Base-by-base conservation (phyloP, 768 basidiomycete species). In the Cystobasidium onofrii region DNA sequence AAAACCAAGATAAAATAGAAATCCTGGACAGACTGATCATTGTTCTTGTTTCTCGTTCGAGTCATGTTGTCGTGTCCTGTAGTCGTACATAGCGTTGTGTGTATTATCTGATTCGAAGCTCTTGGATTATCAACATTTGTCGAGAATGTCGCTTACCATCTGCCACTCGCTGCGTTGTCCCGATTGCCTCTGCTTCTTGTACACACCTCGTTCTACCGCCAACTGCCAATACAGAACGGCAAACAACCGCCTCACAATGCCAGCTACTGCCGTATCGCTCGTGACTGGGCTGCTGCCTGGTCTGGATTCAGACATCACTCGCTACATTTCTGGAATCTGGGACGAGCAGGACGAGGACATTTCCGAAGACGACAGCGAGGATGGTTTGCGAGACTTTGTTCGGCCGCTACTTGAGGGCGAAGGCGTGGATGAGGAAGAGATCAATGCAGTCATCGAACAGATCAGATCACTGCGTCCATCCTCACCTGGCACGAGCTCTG, bases 1-100 rank as follows among this genome's bases (percentile, higher is more conserved):
- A 71, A 71, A 54, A 36, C 69, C 23, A 71, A 71, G 34, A 60
- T 54, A 15, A 71, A 71, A 34, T 71, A 71, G 44, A 67, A n/a
- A 15, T 25, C 12, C 10, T 67, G 13, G 7, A 13, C 41, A 9
- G 15, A 36, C 10, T 33, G 10, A 41, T 44, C 15, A 41, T 67
- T 34, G 29, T 18, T 29, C 39, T 10, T n/a, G 15, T 27, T 46
- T 63, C 20, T 36, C 27, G 29, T 63, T 63, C 46, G 44, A 33
- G 50, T 67, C 41, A 43, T 65, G 18, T 65, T 27, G 43, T 54
- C 36, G 44, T 52, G 29, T 31, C 65, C 25, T 52, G 52, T 43
- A 67, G 44, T 25, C 23, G 10, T 31, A 33, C 31, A 4, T 13
- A 13, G 57, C 29, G 13, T 3, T 25, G 15, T 64, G 7, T 17